Base-by-base conservation (phyloP, 306 rosid genomes). In the Castanopsis chinensis region DNA sequence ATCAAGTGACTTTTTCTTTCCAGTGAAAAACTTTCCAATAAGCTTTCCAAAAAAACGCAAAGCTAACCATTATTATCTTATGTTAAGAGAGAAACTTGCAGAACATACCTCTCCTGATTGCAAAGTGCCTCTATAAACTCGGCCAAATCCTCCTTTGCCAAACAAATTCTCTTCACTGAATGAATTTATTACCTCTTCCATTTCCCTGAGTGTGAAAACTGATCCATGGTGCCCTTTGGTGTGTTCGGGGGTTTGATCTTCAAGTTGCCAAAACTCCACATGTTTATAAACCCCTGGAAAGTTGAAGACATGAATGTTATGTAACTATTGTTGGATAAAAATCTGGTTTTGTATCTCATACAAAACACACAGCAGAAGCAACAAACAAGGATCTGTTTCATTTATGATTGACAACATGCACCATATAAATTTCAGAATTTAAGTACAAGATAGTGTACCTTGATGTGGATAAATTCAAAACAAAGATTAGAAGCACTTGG, bases 121-220 rank as follows among this genome's bases (percentile, higher is more conserved):
- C 81, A 95, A 74, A 85, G 87, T 89, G 73, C 96, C 98, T 3
- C 80, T 77, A 82, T 95, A 91, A 53, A 95, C 98, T 51, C 89
- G 89, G 67, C 99, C 99, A 35, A 95, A 95, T 43, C 99, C 99
- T 73, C 99, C 99, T 85, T 91, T 95, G 0, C 99, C 99, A 3
- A 95, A 89, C 18, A 93, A 78, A 76, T 95, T 95, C 15, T 85
- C 88, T 1, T 95, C 99, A 51, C 93, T 88, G 91, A 95, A 95
- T 57, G 97, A 93, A 78, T 85, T 76, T 5, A 98, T 90, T 35
- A 98, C 99, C 78, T 88, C 97, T 76, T 95, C 97, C 99, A 93
- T 95, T 78, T 95, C 99, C 84, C 74, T 90, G 73, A 92, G 91
- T 33, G 90, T 95, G 87, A 81, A 95, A 52, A 95, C 92, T 33